Percentiles rank a stretch among this genome's conserved stretches.
Conservation (phyloP, 768 basidiomycete genomes). For the Lentinula aciculospora region DNA sequence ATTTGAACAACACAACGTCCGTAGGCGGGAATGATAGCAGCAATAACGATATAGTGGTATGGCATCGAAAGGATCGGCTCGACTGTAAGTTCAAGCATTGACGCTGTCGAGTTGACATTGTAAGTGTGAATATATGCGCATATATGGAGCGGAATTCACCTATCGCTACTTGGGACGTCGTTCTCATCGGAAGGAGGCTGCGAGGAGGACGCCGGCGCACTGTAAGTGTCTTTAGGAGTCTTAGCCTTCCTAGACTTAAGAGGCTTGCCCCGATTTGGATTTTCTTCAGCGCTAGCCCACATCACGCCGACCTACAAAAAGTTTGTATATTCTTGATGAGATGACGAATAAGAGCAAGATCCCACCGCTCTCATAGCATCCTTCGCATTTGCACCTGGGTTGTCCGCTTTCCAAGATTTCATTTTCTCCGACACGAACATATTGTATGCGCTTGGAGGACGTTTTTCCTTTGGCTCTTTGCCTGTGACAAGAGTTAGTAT, state of each 20-base stretch:
- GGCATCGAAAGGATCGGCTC: neutral
- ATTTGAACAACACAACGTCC: neutral
- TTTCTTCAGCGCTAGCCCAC: slow-evolving; percentile 2
- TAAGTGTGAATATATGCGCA: neutral
- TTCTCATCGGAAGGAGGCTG: neutral
- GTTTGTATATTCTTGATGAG: neutral
- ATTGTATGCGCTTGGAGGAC: neutral
- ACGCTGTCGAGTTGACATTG: neutral
- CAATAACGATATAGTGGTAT: neutral
- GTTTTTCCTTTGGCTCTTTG: neutral
- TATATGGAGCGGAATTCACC: neutral
- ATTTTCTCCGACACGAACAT: neutral
- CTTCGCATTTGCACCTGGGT: neutral
- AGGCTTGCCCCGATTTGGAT: slow-evolving; percentile 3
- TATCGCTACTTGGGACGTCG: neutral
- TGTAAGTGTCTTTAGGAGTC: neutral
- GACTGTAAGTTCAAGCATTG: neutral
- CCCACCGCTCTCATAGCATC: slow-evolving; percentile 1
- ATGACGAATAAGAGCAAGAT: neutral
- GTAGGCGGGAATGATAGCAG: neutral
- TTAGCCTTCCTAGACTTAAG: neutral
- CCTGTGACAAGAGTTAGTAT: neutral
- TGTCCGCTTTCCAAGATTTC: neutral
- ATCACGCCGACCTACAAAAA: neutral
- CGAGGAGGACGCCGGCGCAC: neutral